Base-by-base conservation (phyloP, 495 filamentous ascomycete species). In the Penicillium diatomitis region DNA sequence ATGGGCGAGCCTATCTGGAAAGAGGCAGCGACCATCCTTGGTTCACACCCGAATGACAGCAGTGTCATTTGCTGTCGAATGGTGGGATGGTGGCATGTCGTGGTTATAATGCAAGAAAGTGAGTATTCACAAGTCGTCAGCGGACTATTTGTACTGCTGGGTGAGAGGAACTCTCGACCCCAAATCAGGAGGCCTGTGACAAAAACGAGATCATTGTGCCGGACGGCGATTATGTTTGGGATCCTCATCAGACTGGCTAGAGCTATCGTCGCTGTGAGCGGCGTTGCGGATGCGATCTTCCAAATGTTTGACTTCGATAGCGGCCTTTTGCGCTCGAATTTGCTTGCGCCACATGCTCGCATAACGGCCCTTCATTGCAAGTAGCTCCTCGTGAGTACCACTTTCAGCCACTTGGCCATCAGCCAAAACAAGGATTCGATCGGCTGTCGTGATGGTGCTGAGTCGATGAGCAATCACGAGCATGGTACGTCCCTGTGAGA, bases 261-360 rank as follows among this genome's bases (percentile, higher is more conserved):
- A 73, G 58, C 74, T 77, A 48, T 76, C 73, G 46, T 75, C 73
- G 10, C 65, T 71, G 32, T 65, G 62, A 7, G 69, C 66, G 38
- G 63, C 66, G 41, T 68, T 75, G 47, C 70, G 71, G 42, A 76
- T 60, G 6, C 68, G 65, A 41, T 74, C 65, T 47, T 71, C 68
- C 31, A 77, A 66, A 66, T 74, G 78, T 62, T 76, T 73, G 41
- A 82, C 88, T 63, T 90, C 80, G 50, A 86, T 84, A 1, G 84
- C 83, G 2, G 89, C 91, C 49, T 79, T 77, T 66, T 96, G 88
- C 8, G 90, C 92, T 8, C 84, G 81, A 53, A 91, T 89, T 61
- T 98, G 92, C 65, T 95, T 95, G 60, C 82, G 80, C 92, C 92
- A 98, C 92, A 98, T 96, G 49, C 79, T 84, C 12, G 85, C 80